Base-by-base conservation (phyloP, 192 early-diverging fungal genomes). In the Linnemannia zychae region DNA sequence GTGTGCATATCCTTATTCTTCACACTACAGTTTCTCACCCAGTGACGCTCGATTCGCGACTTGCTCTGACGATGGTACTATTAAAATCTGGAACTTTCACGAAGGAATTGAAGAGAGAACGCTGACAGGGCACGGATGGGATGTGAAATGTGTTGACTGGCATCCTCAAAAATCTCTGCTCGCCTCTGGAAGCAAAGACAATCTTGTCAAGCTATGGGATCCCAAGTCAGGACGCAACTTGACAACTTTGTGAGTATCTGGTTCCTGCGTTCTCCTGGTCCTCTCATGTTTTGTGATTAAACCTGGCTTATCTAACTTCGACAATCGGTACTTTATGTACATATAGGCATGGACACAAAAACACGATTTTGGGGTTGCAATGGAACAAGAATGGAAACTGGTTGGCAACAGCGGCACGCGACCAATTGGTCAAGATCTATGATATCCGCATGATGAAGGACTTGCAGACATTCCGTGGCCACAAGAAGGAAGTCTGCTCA, bases 351-450 rank as follows among this genome's bases (percentile, higher is more conserved):
- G 96, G 97, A 0, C 97, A 99, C 86, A 98, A 98, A 80, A 98
- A 98, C 84, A 94, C 96, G 3, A 95, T 99, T 49, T 86, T 95
- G n/a, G 92, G 92, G 4, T 87, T 98, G 11, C 89, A 96, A 80
- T 99, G 98, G 98, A 99, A 99, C 86, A 92, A 92, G 53, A 99
- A 99, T 89, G 99, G 99, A 24, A 96, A 97, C 80, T 99, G 99
- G 99, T 89, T 99, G 4, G 92, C 95, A 4, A 97, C 95, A 18
- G 96, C 95, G 0, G 96, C 95, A 50, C 88, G 97, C 72, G 99
- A 99, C 88, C 95, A 97, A 74, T 82, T 97, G 48, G 88, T 99
- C 40, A 96, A 98, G 80, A 89, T 99, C 17, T 99, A 95, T 88
- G 99, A 99, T 87, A 96, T 99, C 34, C 90, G 99, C 12, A 96